phyloP scores from a whole-genome alignment of 768 basidiomycete genomes.

The Melanogaster broomeanus region DNA sequence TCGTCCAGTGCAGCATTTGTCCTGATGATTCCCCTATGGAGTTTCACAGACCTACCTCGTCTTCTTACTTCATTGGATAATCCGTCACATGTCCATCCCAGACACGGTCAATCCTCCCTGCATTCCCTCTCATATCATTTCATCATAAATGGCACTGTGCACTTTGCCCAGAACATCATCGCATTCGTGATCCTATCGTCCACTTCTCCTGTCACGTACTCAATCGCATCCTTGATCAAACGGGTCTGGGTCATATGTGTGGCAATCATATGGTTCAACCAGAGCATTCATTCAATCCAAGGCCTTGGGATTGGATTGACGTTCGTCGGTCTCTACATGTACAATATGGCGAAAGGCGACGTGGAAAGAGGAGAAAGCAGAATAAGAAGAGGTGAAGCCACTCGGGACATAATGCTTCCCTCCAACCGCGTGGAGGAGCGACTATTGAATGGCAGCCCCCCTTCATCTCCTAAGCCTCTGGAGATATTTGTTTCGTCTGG shows the following conservation, averaged over 20 bases:
- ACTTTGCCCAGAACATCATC: slow-evolving; percentile 96
- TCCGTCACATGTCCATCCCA: slow-evolving; percentile 45
- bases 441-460: slow-evolving; percentile 46
- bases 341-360: slow-evolving; percentile 91
- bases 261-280: slow-evolving; percentile 96
- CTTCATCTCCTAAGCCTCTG: slow-evolving; percentile 13
- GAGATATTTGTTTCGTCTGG: slow-evolving; percentile 13
- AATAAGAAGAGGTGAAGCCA: slow-evolving; percentile 75
- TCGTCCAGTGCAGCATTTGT: slow-evolving; percentile 93
- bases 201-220: slow-evolving; percentile 98
- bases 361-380: slow-evolving; percentile 93
- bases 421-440: slow-evolving; percentile 61
- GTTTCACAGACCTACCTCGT: slow-evolving; percentile 80
- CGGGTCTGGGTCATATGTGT: slow-evolving; percentile 98
- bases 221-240: slow-evolving; percentile 96
- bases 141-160: slow-evolving; percentile 91
- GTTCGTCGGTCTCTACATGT: slow-evolving; percentile 91
- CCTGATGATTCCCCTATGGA: slow-evolving; percentile 96
- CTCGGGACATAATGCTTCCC: slow-evolving; percentile 68
- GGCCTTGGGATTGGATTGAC: slow-evolving; percentile 89
- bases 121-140: slow-evolving; percentile 81
- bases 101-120: slow-evolving; percentile 45
- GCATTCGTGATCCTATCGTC: slow-evolving; percentile 96
- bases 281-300: slow-evolving; percentile 81
- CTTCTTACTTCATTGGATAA: slow-evolving; percentile 51